Evolutionary conservation across 2,329 filamentous ascomycete genomes (phyloP).

Genomic region (Fusarium goolgardi): DNA sequence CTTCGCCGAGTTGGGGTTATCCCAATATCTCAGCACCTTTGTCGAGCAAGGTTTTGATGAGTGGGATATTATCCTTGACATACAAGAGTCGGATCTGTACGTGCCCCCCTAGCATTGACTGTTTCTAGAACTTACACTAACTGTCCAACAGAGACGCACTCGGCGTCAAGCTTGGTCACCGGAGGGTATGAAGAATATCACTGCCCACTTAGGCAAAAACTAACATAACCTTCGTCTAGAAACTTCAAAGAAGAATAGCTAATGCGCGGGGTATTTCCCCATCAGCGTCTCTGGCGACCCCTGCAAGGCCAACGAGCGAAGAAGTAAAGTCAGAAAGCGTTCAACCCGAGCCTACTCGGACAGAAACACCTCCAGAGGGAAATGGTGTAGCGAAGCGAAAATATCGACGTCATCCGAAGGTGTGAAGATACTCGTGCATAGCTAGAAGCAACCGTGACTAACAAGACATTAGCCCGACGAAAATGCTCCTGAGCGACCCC

Average conservation of each 20-base stretch:
- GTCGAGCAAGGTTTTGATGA: conserved; percentile 84
- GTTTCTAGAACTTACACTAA: conserved; percentile 32
- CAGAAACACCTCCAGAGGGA: conserved; percentile 59
- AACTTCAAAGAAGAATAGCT: conserved; percentile 85
- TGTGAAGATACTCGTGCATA: conserved; percentile 50
- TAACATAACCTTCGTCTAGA: conserved; percentile 59
- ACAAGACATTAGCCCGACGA: conserved; percentile 71
- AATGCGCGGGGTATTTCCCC: conserved; percentile 74
- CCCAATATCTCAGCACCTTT: conserved; percentile 79
- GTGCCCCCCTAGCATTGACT: conserved; percentile 46
- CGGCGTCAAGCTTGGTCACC: conserved; percentile 82
- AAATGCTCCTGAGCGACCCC: conserved; percentile 81
- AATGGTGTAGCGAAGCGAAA: conserved; percentile 72
- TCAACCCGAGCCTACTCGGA: conserved; percentile 60
- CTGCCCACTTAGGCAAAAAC: conserved; percentile 2
- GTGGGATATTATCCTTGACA: conserved; percentile 85
- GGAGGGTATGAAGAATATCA: conserved; percentile 69
- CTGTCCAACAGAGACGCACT: conserved; percentile 70
- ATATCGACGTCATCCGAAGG: conserved; percentile 82
- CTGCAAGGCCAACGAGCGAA: conserved; percentile 64
- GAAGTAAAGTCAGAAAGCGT: conserved; percentile 66
- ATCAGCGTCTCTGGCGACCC: conserved; percentile 62
- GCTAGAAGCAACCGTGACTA: background rate
- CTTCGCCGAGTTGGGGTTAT: conserved; percentile 80
- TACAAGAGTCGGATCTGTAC: conserved; percentile 85